phyloP scores from a whole-genome alignment of 2,329 filamentous ascomycete genomes.

The Plectosphaerella plurivora region DNA sequence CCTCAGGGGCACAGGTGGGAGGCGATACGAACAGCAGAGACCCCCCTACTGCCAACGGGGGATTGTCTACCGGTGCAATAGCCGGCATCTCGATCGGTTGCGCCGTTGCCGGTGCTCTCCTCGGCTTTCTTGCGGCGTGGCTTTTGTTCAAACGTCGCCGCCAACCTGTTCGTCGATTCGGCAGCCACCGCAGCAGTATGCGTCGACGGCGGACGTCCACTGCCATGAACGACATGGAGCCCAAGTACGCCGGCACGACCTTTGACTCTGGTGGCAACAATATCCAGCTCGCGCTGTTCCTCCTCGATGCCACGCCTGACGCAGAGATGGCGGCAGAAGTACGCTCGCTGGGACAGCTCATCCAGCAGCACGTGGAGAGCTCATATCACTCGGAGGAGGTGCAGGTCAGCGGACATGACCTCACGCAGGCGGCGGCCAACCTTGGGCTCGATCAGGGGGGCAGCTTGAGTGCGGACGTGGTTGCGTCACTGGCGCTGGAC shows the following conservation, averaged over 20 bases:
- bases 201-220: too few relatives aligned
- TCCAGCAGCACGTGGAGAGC: constrained; percentile 34
- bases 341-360: constrained; percentile 24
- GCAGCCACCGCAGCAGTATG: too few relatives aligned
- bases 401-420: constrained; percentile 7
- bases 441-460: constrained; percentile 18
- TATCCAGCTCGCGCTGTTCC: constrained; percentile 26
- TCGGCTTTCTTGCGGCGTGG: constrained; percentile 4
- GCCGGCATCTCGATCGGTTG: constrained; percentile 5
- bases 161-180: too few relatives aligned
- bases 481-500: constrained; percentile 25
- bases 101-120: background rate
- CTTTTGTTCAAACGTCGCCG: background rate
- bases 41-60: too few relatives aligned
- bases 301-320: constrained; percentile 30
- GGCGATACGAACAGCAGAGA: too few relatives aligned
- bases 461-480: constrained; percentile 7
- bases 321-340: constrained; percentile 27
- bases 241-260: too few relatives aligned
- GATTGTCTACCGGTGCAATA: background rate
- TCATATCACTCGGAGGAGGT: constrained; percentile 28
- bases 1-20: too few relatives aligned
- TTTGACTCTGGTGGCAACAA: constrained; percentile 11
- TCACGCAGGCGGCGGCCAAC: constrained; percentile 17
- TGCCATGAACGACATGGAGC: too few relatives aligned